A percentile compares a stretch with the other conserved stretches of the same genome.
Evolutionary conservation across 306 rosid genomes (phyloP).

Genomic region (Quercus wislizeni): DNA sequence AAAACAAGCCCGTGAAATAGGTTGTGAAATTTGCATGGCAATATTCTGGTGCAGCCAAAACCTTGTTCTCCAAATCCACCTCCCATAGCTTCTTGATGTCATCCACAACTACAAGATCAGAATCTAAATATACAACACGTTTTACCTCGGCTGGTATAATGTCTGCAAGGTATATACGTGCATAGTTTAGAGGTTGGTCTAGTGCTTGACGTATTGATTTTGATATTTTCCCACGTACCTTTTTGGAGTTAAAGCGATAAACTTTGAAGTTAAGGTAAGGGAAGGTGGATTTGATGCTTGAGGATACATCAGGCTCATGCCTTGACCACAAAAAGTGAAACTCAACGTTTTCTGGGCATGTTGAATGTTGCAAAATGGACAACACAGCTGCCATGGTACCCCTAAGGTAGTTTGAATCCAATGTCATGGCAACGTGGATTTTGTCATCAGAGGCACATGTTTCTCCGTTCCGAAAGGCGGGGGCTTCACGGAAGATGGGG

Average conservation of each 20-base stretch:
- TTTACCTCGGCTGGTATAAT: slow-evolving; percentile 62
- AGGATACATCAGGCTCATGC: slow-evolving; percentile 52
- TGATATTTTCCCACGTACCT: slow-evolving; percentile 72
- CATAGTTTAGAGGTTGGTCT: slow-evolving; percentile 86
- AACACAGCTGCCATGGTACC: slow-evolving; percentile 85
- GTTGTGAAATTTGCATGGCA: slow-evolving; percentile 71
- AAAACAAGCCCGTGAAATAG: slow-evolving; percentile 63
- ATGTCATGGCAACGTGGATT: slow-evolving; percentile 77
- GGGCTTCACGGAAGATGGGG: slow-evolving; percentile 71
- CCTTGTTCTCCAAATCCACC: slow-evolving; percentile 69
- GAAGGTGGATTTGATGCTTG: slow-evolving; percentile 69
- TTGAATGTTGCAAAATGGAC: slow-evolving; percentile 69
- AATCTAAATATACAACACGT: slow-evolving; percentile 67
- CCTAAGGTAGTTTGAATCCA: slow-evolving; percentile 78
- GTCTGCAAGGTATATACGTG: slow-evolving; percentile 69
- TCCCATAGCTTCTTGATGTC: slow-evolving; percentile 70
- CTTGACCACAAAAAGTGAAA: slow-evolving; percentile 77
- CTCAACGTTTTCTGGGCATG: slow-evolving; percentile 71
- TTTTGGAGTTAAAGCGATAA: slow-evolving; percentile 57
- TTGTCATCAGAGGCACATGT: slow-evolving; percentile 43
- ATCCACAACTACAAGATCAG: slow-evolving; percentile 80
- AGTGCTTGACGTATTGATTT: slow-evolving; percentile 77
- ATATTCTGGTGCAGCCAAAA: slow-evolving; percentile 82
- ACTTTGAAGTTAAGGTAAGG: slow-evolving; percentile 68
- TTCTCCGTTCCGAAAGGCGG: slow-evolving; percentile 59